A percentile compares a stretch with the other conserved stretches of the same genome.
phyloP scores from a whole-genome alignment of 73 alveolate genomes.

The Tetrahymena malaccensis region DNA sequence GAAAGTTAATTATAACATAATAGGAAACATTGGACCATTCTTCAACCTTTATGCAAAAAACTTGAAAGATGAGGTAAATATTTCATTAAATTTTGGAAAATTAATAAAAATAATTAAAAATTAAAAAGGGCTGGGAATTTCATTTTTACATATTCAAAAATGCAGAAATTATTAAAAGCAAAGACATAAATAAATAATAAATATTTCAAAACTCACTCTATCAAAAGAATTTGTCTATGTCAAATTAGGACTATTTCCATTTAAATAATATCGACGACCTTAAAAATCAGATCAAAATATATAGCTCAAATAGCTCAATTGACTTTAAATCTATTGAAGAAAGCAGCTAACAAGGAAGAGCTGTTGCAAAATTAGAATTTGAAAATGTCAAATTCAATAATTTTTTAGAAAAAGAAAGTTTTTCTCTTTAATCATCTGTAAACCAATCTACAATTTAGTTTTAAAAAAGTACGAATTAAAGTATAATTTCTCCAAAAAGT shows the following conservation, averaged over 20 bases:
- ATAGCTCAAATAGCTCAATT: neutral
- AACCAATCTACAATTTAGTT: neutral
- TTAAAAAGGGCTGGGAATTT: neutral
- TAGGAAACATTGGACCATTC: neutral
- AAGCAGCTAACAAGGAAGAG: neutral
- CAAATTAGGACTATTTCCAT: neutral
- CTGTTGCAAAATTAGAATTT: neutral
- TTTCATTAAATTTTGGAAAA: too few relatives aligned
- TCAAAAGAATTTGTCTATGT: too few relatives aligned
- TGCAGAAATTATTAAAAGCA: neutral
- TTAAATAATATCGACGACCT: neutral
- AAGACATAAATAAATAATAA: neutral
- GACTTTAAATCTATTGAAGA: neutral
- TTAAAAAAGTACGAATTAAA: too few relatives aligned
- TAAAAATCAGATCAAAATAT: too few relatives aligned
- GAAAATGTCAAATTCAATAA: neutral
- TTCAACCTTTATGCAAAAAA: neutral
- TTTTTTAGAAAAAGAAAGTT: neutral
- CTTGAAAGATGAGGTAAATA: neutral
- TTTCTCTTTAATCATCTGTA: neutral
- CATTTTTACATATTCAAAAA: neutral
- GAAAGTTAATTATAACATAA: neutral
- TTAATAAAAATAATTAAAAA: too few relatives aligned
- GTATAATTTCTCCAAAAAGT: neutral
- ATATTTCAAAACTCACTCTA: neutral